Conservation (phyloP, 1,284 basidiomycete genomes). For the Tilletia walkeri region DNA sequence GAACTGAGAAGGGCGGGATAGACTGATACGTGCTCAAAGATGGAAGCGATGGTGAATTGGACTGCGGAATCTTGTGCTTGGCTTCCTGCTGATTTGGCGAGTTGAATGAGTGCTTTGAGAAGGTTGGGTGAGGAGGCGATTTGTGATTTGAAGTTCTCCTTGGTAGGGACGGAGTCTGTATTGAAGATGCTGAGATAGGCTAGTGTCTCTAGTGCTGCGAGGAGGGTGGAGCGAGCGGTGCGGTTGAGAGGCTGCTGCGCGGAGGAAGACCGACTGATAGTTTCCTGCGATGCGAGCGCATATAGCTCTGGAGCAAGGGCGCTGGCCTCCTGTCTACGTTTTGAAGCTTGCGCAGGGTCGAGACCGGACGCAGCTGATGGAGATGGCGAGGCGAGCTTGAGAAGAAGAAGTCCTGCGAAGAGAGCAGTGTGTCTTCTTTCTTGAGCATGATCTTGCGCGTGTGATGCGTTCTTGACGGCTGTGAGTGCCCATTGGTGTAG, state of each 20-base stretch:
- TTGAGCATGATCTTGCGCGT: not conserved
- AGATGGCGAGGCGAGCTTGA: constrained; percentile 1
- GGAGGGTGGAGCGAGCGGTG: constrained; percentile 19
- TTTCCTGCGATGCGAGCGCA: not conserved
- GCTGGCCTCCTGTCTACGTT: not conserved
- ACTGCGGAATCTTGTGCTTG: constrained; percentile 32
- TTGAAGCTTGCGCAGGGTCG: not conserved
- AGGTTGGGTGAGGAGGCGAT: constrained; percentile 22
- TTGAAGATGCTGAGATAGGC: constrained; percentile 39
- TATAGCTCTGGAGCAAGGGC: not conserved
- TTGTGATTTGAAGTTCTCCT: not conserved
- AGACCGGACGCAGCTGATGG: not conserved
- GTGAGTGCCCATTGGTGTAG: not conserved
- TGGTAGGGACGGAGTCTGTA: not conserved
- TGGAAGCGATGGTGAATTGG: constrained; percentile 38
- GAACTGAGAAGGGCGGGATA: constrained; percentile 33
- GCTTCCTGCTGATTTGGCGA: not conserved
- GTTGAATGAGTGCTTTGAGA: constrained; percentile 28
- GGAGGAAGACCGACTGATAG: not conserved
- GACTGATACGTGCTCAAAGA: constrained; percentile 33
- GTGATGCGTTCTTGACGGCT: not conserved
- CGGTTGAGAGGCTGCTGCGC: not conserved
- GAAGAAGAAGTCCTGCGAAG: not conserved
- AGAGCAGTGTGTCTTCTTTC: not conserved
- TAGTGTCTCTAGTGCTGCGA: constrained; percentile 39